Conservation (phyloP, 73 alveolate genomes). For the Tetrahymena borealis region DNA sequence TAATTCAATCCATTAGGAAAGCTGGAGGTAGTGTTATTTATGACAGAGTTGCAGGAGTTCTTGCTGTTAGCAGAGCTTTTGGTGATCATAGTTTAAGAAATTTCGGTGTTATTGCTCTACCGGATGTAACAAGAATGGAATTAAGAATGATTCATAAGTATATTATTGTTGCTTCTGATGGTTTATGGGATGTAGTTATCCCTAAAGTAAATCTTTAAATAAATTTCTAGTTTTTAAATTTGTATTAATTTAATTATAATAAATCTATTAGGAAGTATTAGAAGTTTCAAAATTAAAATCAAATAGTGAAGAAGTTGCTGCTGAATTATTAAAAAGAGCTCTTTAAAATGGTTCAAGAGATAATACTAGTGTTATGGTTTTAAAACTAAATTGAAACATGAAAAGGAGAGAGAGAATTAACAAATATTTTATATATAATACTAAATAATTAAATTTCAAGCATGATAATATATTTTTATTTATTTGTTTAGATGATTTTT, state of each 20-base stretch:
- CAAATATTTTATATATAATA: no score
- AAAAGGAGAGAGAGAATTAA: no score
- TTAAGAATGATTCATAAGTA: conserved; percentile 32
- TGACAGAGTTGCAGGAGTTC: conserved; percentile 36
- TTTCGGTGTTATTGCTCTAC: conserved; percentile 23
- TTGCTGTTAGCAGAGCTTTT: conserved; percentile 50
- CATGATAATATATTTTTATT: no score
- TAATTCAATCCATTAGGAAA: background rate
- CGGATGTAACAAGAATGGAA: conserved; percentile 25
- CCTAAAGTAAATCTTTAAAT: background rate
- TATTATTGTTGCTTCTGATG: conserved; percentile 42
- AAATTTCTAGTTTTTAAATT: background rate
- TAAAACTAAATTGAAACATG: background rate
- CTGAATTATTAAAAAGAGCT: background rate
- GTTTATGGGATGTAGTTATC: conserved; percentile 41
- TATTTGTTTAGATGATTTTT: no score
- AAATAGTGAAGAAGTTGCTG: background rate
- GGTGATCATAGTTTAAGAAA: conserved; percentile 39
- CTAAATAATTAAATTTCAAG: no score
- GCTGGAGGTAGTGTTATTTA: conserved; percentile 37
- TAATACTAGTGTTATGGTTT: background rate
- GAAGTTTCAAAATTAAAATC: background rate
- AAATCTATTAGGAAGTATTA: conserved; percentile 1
- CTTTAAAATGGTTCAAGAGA: background rate
- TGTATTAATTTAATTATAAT: no score